These are phyloP conservation scores for Apophysomyces elegans DNA, from an alignment of 371 early-diverging fungal genomes.

Conservation along the genomic window DNA sequence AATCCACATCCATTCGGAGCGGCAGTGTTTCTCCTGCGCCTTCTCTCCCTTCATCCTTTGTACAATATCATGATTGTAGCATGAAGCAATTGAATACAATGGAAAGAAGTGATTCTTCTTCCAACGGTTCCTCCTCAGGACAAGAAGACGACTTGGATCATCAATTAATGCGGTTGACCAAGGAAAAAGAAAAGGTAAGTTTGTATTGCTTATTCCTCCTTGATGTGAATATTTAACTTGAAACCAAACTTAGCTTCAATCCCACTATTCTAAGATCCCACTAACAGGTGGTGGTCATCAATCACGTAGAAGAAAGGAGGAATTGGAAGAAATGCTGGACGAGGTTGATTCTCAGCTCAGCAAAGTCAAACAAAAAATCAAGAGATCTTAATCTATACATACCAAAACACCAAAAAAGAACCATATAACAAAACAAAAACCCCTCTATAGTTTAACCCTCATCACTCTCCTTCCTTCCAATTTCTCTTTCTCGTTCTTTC, in stretches of 20 bases:
- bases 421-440: no score
- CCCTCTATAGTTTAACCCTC: no score
- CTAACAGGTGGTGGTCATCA: slow-evolving; percentile 54
- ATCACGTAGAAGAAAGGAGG: slow-evolving; percentile 54
- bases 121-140: neutral
- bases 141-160: slow-evolving; percentile 19
- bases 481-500: no score
- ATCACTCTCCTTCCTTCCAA: no score
- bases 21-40: neutral
- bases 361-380: slow-evolving; percentile 48
- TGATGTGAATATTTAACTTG: neutral
- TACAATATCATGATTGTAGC: neutral
- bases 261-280: slow-evolving; percentile 56
- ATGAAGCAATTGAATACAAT: neutral
- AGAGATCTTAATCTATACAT: neutral
- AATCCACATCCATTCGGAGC: neutral
- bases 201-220: neutral
- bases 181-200: slow-evolving; percentile 31
- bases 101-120: neutral
- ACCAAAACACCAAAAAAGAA: neutral
- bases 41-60: neutral
- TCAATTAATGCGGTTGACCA: slow-evolving; percentile 19
- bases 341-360: slow-evolving; percentile 56
- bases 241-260: slow-evolving; percentile 41
- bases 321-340: slow-evolving; percentile 57